Base-by-base conservation (phyloP, 2,329 filamentous ascomycete species). In the Westerdykella aurantiaca region DNA sequence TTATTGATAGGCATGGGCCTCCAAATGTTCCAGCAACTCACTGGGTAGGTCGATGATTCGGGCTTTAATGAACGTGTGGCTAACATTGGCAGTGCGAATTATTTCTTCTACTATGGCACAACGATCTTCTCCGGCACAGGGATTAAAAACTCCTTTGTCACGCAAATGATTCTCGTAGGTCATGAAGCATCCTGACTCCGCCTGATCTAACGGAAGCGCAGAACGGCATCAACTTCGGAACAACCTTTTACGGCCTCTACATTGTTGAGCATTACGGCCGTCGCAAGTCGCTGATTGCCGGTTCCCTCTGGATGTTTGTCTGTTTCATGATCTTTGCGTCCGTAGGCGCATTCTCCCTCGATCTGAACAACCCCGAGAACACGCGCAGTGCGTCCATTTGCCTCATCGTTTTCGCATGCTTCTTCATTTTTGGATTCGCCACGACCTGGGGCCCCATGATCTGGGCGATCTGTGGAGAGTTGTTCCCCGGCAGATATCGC, bases 381-480 rank as follows among this genome's bases (percentile, higher is more conserved):
- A 63, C 47, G 56, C 64, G 38, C 51, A 60, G 35, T n/a, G 45
- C 11, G 65, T 77, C 21, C 12, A 69, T 73, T 1, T 75, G 76
- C 31, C 77, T 85, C 50, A 82, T 86, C 35, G 75, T 81, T 48
- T 85, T 85, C 61, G 81, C 82, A 0, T 84, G 81, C 57, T 70
- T 86, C 43, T 83, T 83, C 59, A 82, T 83, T 51, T 71, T 81
- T 0, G 79, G 74, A 1, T 85, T 81, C 47, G 81, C 81, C 6
- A 82, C 78, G 0, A 84, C 81, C 1, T 86, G 82, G 82, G 82
- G 81, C 22, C 82, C 82, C 2, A 77, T 81, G 47, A 80, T 83
- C 47, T 88, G 84, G 85, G 79, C 85, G 43, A 73, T 83, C 39
- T 77, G 80, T 42, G 77, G 79, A 7, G 79, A 83, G 60, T 73